These are phyloP conservation scores for Solanum paucissectum DNA, from an alignment of 257 asterid genomes.

Conservation along the genomic window DNA sequence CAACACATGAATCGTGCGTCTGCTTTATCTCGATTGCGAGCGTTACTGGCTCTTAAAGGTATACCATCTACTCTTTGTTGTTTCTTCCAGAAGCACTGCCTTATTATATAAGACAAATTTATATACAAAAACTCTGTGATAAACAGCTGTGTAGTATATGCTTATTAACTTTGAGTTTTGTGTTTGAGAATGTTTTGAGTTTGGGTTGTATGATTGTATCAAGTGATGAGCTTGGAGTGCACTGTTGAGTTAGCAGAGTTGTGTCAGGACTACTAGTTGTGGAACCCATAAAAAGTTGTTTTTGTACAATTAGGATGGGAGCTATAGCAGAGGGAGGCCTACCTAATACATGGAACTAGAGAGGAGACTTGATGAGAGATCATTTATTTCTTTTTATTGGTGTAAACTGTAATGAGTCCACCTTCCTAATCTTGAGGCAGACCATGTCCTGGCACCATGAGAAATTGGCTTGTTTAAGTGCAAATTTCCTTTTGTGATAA, in stretches of 20 bases:
- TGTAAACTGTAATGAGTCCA: neutral
- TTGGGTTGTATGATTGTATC: neutral
- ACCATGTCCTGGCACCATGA: neutral
- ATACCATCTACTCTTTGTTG: neutral
- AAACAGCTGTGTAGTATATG: neutral
- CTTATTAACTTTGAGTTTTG: neutral
- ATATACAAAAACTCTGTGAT: neutral
- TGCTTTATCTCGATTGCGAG: slow-evolving; percentile 70
- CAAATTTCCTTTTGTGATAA: neutral
- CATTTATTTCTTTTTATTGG: neutral
- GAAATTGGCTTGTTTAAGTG: neutral
- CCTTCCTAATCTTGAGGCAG: neutral
- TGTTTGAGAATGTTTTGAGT: neutral
- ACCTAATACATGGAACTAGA: neutral
- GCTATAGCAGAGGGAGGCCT: neutral
- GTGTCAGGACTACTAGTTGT: neutral
- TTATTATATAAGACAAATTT: neutral
- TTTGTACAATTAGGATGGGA: neutral
- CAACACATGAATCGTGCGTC: slow-evolving; percentile 87
- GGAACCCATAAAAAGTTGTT: neutral
- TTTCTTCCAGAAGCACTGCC: neutral
- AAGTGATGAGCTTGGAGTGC: neutral
- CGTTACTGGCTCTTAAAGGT: slow-evolving; percentile 81
- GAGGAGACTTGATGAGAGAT: neutral
- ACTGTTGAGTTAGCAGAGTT: neutral